These are phyloP conservation scores for Aspergillus ellipticus DNA, from an alignment of 495 filamentous ascomycete genomes.

Conservation along the genomic window DNA sequence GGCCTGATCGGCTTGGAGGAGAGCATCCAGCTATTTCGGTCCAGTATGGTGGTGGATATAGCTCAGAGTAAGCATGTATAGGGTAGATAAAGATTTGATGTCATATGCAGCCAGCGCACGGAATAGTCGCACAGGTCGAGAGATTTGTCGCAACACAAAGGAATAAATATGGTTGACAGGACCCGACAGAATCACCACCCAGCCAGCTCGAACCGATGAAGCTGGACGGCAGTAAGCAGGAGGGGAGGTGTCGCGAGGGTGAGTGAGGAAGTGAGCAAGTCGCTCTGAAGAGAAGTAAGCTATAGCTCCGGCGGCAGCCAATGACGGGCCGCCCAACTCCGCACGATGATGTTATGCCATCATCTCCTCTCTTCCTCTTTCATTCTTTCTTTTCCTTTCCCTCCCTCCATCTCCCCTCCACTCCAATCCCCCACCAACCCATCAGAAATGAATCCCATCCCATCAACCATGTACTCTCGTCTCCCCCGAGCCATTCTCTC, in stretches of 20 bases:
- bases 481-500: conserved; percentile 19
- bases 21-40: not conserved
- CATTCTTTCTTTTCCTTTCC: not conserved
- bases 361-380: conserved; percentile 6
- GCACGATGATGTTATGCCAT: conserved; percentile 15
- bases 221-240: not conserved
- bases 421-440: not conserved
- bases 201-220: not conserved
- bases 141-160: not conserved
- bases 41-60: not conserved
- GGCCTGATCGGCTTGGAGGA: not conserved
- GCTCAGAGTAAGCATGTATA: not conserved
- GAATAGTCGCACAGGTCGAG: too few relatives aligned
- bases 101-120: not conserved
- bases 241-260: not conserved
- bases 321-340: conserved; percentile 4
- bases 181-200: too few relatives aligned
- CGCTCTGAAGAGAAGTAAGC: not conserved
- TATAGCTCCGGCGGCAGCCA: not conserved
- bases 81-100: not conserved
- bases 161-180: too few relatives aligned
- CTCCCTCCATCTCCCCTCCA: not conserved
- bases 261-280: conserved; percentile 7
- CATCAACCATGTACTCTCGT: conserved; percentile 1
- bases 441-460: not conserved